A percentile compares a stretch with the other conserved stretches of the same genome.
These are phyloP conservation scores for Garcia nutans DNA, from an alignment of 345 rosid genomes.

Conservation along the genomic window DNA sequence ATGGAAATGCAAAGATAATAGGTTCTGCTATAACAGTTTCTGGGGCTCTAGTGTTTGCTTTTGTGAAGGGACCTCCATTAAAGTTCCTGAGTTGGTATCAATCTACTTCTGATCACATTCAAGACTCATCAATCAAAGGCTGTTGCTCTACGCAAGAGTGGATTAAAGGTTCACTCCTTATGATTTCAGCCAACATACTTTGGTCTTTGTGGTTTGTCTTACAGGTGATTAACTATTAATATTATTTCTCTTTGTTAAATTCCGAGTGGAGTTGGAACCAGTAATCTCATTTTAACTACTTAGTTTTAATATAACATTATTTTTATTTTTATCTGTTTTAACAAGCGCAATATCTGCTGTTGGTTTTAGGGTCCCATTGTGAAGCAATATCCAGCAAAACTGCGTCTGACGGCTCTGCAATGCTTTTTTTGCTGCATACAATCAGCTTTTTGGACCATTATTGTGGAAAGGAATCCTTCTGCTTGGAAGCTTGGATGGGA, in stretches of 20 bases:
- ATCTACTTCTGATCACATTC: slow-evolving; percentile 12
- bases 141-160: slow-evolving; percentile 26
- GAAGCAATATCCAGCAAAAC: slow-evolving; percentile 68
- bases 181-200: slow-evolving; percentile 66
- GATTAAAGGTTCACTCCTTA: slow-evolving; percentile 69
- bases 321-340: background rate
- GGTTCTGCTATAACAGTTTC: slow-evolving; percentile 59
- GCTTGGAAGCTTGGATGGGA: slow-evolving; percentile 81
- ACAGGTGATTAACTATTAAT: slow-evolving; percentile 45
- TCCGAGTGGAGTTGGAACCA: too few species aligned
- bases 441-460: slow-evolving; percentile 61
- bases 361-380: slow-evolving; percentile 42
- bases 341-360: background rate
- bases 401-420: slow-evolving; percentile 66
- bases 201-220: slow-evolving; percentile 86
- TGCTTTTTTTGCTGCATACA: slow-evolving; percentile 77
- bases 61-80: slow-evolving; percentile 71
- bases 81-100: slow-evolving; percentile 33
- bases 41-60: slow-evolving; percentile 78
- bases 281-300: too few species aligned
- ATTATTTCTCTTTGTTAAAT: background rate
- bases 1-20: slow-evolving; percentile 66
- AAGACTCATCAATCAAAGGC: slow-evolving; percentile 14
- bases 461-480: slow-evolving; percentile 53
- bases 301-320: too few species aligned